Evolutionary conservation across 495 filamentous ascomycete species (phyloP).

Genomic region (Aspergillus diversus): DNA sequence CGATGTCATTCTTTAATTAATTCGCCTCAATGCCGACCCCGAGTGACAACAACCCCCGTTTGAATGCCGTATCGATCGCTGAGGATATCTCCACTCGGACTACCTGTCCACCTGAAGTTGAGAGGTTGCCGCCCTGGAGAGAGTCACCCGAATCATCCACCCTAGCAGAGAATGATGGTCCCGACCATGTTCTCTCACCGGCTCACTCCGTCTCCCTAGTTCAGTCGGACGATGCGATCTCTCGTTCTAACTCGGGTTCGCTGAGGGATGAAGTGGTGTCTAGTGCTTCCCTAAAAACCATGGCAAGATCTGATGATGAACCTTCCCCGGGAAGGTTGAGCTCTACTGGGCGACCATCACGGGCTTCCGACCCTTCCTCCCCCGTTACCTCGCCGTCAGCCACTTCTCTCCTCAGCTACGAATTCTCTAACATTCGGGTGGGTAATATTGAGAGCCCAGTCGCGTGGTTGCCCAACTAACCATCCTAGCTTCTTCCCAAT

Average conservation of each 20-base stretch:
- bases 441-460: slow-evolving; percentile 24
- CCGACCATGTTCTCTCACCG: slow-evolving; percentile 38
- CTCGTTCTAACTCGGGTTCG: slow-evolving; percentile 32
- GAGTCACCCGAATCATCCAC: slow-evolving; percentile 35
- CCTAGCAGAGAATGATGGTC: slow-evolving; percentile 27
- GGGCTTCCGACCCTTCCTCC: slow-evolving; percentile 33
- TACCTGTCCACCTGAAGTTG: slow-evolving; percentile 61
- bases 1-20: slow-evolving; percentile 48
- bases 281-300: slow-evolving; percentile 28
- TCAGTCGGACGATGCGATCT: slow-evolving; percentile 39
- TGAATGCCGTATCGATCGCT: slow-evolving; percentile 49
- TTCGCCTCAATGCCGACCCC: slow-evolving; percentile 63
- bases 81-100: slow-evolving; percentile 54
- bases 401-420: slow-evolving; percentile 59
- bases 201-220: slow-evolving; percentile 34
- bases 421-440: slow-evolving; percentile 70
- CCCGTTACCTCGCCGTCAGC: slow-evolving; percentile 39
- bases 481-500: slow-evolving; percentile 47
- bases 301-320: slow-evolving; percentile 42
- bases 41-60: slow-evolving; percentile 49
- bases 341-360: slow-evolving; percentile 36
- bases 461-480: slow-evolving; percentile 23
- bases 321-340: slow-evolving; percentile 37
- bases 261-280: slow-evolving; percentile 33
- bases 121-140: slow-evolving; percentile 47